These are phyloP conservation scores for Atkinsonella hypoxylon DNA, from an alignment of 2,329 filamentous ascomycete genomes.

Conservation along the genomic window DNA sequence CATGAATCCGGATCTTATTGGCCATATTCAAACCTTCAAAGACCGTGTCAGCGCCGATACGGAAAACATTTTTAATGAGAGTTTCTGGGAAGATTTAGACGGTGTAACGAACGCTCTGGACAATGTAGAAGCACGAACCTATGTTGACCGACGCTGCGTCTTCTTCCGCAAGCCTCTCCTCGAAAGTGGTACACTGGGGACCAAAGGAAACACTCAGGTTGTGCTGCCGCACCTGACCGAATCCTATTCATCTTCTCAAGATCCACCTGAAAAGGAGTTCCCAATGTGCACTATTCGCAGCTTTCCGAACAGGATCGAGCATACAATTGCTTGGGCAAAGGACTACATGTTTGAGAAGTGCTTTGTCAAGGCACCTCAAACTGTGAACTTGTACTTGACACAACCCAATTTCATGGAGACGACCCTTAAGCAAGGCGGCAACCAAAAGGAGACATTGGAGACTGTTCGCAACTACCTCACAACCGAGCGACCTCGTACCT, in stretches of 20 bases:
- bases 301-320: conserved; percentile 97
- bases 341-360: conserved; percentile 83
- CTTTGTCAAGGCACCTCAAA: conserved; percentile 87
- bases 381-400: conserved; percentile 85
- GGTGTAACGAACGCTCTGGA: conserved; percentile 95
- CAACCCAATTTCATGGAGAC: conserved; percentile 83
- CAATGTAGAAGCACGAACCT: conserved; percentile 93
- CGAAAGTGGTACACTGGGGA: conserved; percentile 95
- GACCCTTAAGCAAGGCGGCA: conserved; percentile 83
- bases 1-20: conserved; percentile 89
- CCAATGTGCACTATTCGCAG: conserved; percentile 96
- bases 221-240: conserved; percentile 85
- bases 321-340: conserved; percentile 96
- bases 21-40: conserved; percentile 74
- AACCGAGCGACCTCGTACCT: conserved; percentile 79
- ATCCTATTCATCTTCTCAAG: conserved; percentile 89
- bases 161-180: conserved; percentile 97
- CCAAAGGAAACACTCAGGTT: conserved; percentile 97
- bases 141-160: conserved; percentile 90
- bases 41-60: conserved; percentile 88
- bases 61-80: conserved; percentile 86
- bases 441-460: conserved; percentile 88
- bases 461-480: conserved; percentile 83
- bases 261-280: conserved; percentile 96
- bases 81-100: conserved; percentile 79